Base-by-base conservation (phyloP, 2,329 filamentous ascomycete genomes). In the Aureobasidium sp. region DNA sequence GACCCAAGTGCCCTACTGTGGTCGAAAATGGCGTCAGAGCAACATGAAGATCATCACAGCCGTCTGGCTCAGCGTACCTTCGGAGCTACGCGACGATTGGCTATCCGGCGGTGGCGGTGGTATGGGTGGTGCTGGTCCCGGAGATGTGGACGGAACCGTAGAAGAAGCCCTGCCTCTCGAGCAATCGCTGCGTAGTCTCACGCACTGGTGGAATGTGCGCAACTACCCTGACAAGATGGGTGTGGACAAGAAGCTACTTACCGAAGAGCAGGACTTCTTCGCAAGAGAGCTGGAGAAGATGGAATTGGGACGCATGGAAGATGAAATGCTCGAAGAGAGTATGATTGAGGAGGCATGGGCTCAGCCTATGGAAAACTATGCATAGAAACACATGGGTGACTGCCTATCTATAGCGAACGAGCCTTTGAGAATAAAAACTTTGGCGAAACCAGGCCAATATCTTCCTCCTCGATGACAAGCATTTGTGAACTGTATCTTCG, bases 41-140 rank as follows among this genome's bases (percentile, higher is more conserved):
- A 97, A 99, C 75, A 99, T 99, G 94, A 89, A 93, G 61, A 92
- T 97, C 70, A 99, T 99, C 71, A 99, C 94, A 0, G 91, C 92
- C 3, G 90, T 99, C 1, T 99, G 97, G 74, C 80, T 99, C 53
- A 90, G 96, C 76, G 96, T 93, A 71, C 84, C 91, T 8, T 93
- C 93, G 0, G 93, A 97, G 73, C 81, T 99, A 50, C 84, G 93
- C 34, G 94, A 99, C 71, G 94, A 97, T 76, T 97, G 94, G 93
- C 82, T 97, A 0, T 87, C 90, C 0, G 93, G 93, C 5, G 89
- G 88, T 64, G 72, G 72, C 17, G 72, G 72, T n/a, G 71, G 71
- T 1, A 72, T 73, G 69, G 72, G 72, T 13, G 72, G 72, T 29
- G 68, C 66, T 3, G 69, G 70, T 13, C 66, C 72, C 8, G 72